A percentile compares a stretch with the other conserved stretches of the same genome.
These are phyloP conservation scores for Erodium chrysanthum DNA, from an alignment of 441 rosid species.

Conservation along the genomic window DNA sequence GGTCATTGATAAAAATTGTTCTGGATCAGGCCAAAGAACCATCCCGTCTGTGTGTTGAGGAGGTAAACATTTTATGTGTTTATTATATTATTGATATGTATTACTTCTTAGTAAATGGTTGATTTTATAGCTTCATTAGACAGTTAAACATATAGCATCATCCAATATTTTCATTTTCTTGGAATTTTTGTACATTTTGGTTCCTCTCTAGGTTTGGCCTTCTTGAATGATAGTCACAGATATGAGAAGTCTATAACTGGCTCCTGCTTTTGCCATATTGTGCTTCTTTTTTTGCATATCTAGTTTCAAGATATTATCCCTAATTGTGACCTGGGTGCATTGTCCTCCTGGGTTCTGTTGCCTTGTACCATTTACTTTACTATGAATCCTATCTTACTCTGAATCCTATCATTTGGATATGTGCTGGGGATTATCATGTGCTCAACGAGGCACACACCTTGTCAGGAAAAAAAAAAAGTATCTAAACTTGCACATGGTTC, in stretches of 20 bases:
- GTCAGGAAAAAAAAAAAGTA: too few relatives aligned
- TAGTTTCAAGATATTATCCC: background rate
- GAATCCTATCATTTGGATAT: background rate
- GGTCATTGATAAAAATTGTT: slow-evolving; percentile 85
- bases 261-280: background rate
- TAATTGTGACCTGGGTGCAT: background rate
- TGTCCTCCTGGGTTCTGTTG: background rate
- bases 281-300: background rate
- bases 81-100: background rate
- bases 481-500: background rate
- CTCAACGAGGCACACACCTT: too few relatives aligned
- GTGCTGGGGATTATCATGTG: background rate
- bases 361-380: background rate
- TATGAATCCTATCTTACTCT: background rate
- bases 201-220: background rate
- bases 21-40: slow-evolving; percentile 95
- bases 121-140: background rate
- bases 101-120: background rate
- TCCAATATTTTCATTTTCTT: background rate
- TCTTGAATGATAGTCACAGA: background rate
- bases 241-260: background rate
- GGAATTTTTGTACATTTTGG: background rate
- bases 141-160: background rate
- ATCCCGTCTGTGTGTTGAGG: slow-evolving; percentile 78
- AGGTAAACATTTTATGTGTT: slow-evolving; percentile 31